Base-by-base conservation (phyloP, 2,329 filamentous ascomycete genomes). In the Diplodia scrobiculata region DNA sequence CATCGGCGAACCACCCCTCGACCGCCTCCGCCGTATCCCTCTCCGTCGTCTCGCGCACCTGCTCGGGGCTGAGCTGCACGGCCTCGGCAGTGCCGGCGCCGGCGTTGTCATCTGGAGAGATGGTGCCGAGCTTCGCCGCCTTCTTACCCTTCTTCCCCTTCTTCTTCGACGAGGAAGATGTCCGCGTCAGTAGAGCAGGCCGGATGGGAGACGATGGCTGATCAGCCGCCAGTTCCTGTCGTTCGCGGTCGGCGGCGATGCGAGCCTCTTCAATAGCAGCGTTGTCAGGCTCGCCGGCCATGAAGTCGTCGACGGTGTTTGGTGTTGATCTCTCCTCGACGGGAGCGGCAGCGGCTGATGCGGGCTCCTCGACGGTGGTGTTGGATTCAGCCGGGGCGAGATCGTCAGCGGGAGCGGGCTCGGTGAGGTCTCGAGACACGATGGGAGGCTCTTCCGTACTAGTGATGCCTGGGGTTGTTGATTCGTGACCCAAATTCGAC, bases 141-240 rank as follows among this genome's bases (percentile, higher is more conserved):
- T 45, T 47, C 25, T 75, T 75, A 21, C 69, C 70, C 68, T 77
- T 77, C 68, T 76, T 74, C 7, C 50, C 36, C 38, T 68, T 67
- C 64, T 66, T 68, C 1, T 36, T 36, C 10, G 7, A 7, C 32
- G 32, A 34, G 2, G 62, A 45, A 10, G 67, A 68, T 14, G 59
- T 72, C 17, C 64, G 54, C 10, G 69, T 58, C 36, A 32, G 14
- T 9, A 68, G 68, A 19, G 69, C 55, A 4, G 67, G 53, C n/a
- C 62, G 51, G 19, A 58, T 52, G 7, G 70, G 66, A 45, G 69
- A n/a, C 21, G 17, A 19, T 17, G 68, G 64, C n/a, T 47, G 41
- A 17, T 6, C 2, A 3, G 34, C 29, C 9, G 53, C 21, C 3
- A 17, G 36, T 11, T 58, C 36, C n/a, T 38, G 32, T 25, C 25